Base-by-base conservation (phyloP, 257 asterid genomes). In the Solanum chiquidenum region DNA sequence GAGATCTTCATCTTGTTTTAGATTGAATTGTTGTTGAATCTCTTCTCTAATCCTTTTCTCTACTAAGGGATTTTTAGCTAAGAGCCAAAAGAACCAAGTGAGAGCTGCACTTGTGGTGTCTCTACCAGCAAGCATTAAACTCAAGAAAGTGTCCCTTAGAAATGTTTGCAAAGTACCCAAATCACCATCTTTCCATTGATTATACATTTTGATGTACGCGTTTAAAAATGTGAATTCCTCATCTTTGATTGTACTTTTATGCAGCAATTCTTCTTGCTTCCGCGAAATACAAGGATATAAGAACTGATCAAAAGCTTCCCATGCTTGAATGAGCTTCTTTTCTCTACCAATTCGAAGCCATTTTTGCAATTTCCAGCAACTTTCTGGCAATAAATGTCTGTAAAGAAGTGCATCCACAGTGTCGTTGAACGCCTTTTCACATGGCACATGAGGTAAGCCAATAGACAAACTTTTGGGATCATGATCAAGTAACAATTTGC, bases 91-190 rank as follows among this genome's bases (percentile, higher is more conserved):
- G 0, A 86, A 75, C 83, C 87, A 86, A 42, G 83, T 86, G 46
- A 86, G 52, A 69, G 87, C 20, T 25, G 64, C 66, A 74, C 87
- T 85, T 49, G 83, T 68, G 25, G 87, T 85, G 29, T 85, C 87
- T 49, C 83, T 69, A n/a, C 83, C 83, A 8, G 87, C 83, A 69
- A 86, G 2, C 27, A 69, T 9, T 5, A 86, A 27, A 40, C 8
- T 86, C 31, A 69, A 12, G 11, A 69, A 69, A 18, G 83, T 27
- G 4, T 69, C 83, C 42, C 82, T 42, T 3, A 69, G 31, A 86
- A 69, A 86, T n/a, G 49, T 34, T 49, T 12, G 62, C 34, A 23
- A 7, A 13, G 34, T 64, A 42, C 64, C 62, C 29, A 34, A 60
- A 64, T 27, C 23, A 8, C 16, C 25, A 38, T 23, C 14, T 7